Conservation (phyloP, 129 eudicot species). For the Tagetes patula region DNA sequence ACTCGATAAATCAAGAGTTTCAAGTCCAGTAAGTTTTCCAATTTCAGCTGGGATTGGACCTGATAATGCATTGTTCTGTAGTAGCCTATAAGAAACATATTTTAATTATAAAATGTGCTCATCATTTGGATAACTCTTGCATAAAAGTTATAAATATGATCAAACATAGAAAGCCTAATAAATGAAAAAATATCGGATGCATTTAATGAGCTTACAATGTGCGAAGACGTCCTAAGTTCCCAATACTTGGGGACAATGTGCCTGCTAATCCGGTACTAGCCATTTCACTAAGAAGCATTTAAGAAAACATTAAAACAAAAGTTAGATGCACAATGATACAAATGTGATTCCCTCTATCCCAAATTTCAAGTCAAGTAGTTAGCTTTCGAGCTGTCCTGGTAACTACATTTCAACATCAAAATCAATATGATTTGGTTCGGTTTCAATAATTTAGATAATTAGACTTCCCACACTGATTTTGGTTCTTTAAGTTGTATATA, state of each 20-base stretch:
- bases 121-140: neutral
- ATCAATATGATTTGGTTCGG: neutral
- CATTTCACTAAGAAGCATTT: constrained; percentile 65
- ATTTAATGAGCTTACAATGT: constrained; percentile 57
- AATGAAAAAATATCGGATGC: neutral
- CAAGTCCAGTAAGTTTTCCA: constrained; percentile 72
- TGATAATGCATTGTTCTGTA: constrained; percentile 77
- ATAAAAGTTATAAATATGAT: neutral
- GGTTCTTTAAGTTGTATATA: neutral
- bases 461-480: neutral
- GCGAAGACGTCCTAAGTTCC: constrained; percentile 75
- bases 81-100: constrained; percentile 44
- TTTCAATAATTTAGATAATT: constrained; percentile 4
- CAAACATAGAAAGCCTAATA: neutral
- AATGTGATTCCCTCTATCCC: constrained; percentile 1
- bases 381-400: constrained; percentile 7
- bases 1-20: constrained; percentile 82
- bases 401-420: neutral
- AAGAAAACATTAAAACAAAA: constrained; percentile 9
- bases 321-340: constrained; percentile 23
- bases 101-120: neutral
- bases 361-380: constrained; percentile 22
- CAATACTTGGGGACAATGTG: constrained; percentile 77
- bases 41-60: constrained; percentile 80
- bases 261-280: constrained; percentile 90